Conservation (phyloP, 2,329 filamentous ascomycete species). For the Scleromitrula shiraiana region DNA sequence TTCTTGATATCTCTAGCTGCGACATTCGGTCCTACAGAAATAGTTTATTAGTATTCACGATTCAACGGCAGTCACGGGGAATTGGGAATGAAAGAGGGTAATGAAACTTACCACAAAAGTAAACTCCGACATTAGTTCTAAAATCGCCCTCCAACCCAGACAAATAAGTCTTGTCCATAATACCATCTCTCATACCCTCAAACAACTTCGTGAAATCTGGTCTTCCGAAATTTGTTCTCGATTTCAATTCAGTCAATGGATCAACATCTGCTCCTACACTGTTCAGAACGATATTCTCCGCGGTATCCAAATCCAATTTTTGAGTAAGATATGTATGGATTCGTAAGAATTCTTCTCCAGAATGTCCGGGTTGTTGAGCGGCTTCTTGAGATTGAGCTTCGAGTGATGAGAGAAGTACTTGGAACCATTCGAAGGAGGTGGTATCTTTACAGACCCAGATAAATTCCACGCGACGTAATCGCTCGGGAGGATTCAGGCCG, state of each 20-base stretch:
- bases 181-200: constrained; percentile 76
- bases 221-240: constrained; percentile 87
- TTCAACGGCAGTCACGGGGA: constrained; percentile 22
- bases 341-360: constrained; percentile 77
- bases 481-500: constrained; percentile 77
- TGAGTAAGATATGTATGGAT: constrained; percentile 98
- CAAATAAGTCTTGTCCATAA: constrained; percentile 78
- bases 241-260: constrained; percentile 83
- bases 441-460: constrained; percentile 99
- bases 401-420: constrained; percentile 82
- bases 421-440: constrained; percentile 97
- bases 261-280: constrained; percentile 82
- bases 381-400: constrained; percentile 74
- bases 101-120: constrained; percentile 78
- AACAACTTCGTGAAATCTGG: constrained; percentile 83
- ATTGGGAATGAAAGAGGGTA: constrained; percentile 40
- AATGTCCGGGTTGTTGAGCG: constrained; percentile 57
- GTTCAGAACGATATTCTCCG: constrained; percentile 95
- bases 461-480: constrained; percentile 92
- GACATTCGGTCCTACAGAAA: constrained; percentile 25
- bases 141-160: constrained; percentile 68
- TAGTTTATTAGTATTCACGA: constrained; percentile 10
- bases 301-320: constrained; percentile 81
- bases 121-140: constrained; percentile 85
- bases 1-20: constrained; percentile 76